A percentile compares a stretch with the other conserved stretches of the same genome.
Conservation (phyloP, 2,329 filamentous ascomycete genomes). For the Pleoardoris graminearum region DNA sequence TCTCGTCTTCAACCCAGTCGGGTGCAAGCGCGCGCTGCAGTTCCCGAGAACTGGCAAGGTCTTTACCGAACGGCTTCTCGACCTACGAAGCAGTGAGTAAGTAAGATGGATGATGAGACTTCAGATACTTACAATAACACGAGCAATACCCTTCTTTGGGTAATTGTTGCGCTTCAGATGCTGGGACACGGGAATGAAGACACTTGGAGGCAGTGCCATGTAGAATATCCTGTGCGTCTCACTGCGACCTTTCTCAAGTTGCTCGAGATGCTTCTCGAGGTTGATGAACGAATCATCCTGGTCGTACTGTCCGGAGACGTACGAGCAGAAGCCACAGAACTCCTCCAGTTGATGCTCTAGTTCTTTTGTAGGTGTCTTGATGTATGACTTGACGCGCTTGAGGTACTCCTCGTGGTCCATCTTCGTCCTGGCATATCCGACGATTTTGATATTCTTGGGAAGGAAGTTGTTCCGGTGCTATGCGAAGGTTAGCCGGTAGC, state of each 20-base stretch:
- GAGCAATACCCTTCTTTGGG: slow-evolving; percentile 83
- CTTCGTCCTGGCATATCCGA: slow-evolving; percentile 98
- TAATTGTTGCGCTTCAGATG: slow-evolving; percentile 98
- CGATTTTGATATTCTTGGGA: slow-evolving; percentile 90
- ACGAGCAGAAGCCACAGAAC: slow-evolving; percentile 86
- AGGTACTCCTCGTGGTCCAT: slow-evolving; percentile 98
- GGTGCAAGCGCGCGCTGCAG: slow-evolving; percentile 93
- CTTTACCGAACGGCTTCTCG: slow-evolving; percentile 99
- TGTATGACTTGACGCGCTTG: slow-evolving; percentile 93
- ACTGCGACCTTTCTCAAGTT: slow-evolving; percentile 78
- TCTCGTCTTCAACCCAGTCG: slow-evolving; percentile 98
- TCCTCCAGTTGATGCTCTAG: slow-evolving; percentile 92
- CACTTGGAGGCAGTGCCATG: slow-evolving; percentile 96
- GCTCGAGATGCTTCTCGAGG: slow-evolving; percentile 82
- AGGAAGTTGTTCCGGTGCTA: slow-evolving; percentile 99
- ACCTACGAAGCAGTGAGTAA: slow-evolving; percentile 60
- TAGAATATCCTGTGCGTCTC: slow-evolving; percentile 96
- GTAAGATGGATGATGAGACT: too few species aligned
- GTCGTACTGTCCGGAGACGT: slow-evolving; percentile 97
- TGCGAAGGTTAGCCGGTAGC: slow-evolving; percentile 26
- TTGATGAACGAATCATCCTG: slow-evolving; percentile 90
- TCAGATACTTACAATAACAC: slow-evolving; percentile 75
- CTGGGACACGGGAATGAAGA: slow-evolving; percentile 97
- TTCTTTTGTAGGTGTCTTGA: slow-evolving; percentile 98
- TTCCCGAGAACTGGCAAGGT: slow-evolving; percentile 89